A percentile compares a stretch with the other conserved stretches of the same genome.
These are phyloP conservation scores for Pulicaria dysenterica DNA, from an alignment of 129 eudicot species.

Conservation along the genomic window DNA sequence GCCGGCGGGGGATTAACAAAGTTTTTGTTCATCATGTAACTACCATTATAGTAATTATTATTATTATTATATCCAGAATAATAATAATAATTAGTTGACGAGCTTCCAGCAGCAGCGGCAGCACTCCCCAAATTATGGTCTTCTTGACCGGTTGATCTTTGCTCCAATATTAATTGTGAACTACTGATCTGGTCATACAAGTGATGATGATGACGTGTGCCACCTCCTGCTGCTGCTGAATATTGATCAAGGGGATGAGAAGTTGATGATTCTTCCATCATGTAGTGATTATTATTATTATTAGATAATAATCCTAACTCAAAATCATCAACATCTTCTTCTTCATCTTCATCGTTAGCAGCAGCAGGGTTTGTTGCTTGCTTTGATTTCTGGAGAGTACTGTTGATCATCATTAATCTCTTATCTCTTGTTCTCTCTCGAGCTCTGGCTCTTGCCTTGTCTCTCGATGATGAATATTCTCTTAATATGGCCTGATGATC, in stretches of 20 bases:
- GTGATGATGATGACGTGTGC: conserved; percentile 19
- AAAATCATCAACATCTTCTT: conserved; percentile 25
- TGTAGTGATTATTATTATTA: conserved; percentile 41
- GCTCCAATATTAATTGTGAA: conserved; percentile 23
- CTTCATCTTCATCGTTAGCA: not conserved
- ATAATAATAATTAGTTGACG: conserved; percentile 13
- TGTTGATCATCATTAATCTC: conserved; percentile 43
- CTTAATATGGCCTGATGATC: conserved; percentile 15
- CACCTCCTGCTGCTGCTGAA: not conserved
- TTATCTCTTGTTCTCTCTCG: conserved; percentile 52
- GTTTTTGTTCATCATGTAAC: not conserved
- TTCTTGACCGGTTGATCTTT: conserved; percentile 16
- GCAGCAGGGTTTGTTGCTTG: conserved; percentile 19
- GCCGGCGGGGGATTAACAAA: conserved; percentile 35
- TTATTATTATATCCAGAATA: conserved; percentile 25
- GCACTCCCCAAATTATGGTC: conserved; percentile 29
- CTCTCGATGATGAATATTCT: conserved; percentile 31
- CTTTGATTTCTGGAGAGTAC: conserved; percentile 13
- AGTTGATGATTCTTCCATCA: conserved; percentile 30
- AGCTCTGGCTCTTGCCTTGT: conserved; percentile 64
- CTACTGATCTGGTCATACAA: conserved; percentile 15
- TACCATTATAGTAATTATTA: too few species aligned
- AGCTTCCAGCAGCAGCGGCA: conserved; percentile 17
- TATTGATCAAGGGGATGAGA: conserved; percentile 28
- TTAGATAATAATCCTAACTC: conserved; percentile 41